phyloP scores from a whole-genome alignment of 805 yeast species.

The Candida wancherniae region DNA sequence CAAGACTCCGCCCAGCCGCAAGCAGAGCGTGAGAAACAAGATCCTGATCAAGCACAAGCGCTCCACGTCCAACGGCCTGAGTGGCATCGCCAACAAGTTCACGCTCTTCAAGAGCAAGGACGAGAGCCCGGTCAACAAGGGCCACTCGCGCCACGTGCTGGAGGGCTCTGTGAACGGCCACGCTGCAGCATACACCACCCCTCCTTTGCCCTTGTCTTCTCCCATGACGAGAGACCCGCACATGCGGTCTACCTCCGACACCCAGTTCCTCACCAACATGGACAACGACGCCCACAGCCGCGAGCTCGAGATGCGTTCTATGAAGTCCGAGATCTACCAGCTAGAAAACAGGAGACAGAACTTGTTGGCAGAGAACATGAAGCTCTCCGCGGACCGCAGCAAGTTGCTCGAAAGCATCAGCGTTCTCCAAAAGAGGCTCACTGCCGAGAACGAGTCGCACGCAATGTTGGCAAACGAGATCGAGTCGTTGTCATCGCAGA shows the following conservation, averaged over 20 bases:
- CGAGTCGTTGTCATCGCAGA: slow-evolving; percentile 44
- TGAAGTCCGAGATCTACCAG: slow-evolving; percentile 38
- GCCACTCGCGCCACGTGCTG: slow-evolving; percentile 37
- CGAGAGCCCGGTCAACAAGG: slow-evolving; percentile 15
- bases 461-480: slow-evolving; percentile 47
- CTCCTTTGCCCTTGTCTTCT: slow-evolving; percentile 38
- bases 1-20: slow-evolving; percentile 20
- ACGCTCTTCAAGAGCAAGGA: slow-evolving; percentile 30
- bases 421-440: slow-evolving; percentile 38
- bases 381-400: slow-evolving; percentile 25
- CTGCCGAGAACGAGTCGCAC: slow-evolving; percentile 38
- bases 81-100: slow-evolving; percentile 24
- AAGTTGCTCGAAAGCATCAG: slow-evolving; percentile 32
- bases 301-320: slow-evolving; percentile 36
- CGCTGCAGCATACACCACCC: slow-evolving; percentile 36
- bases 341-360: slow-evolving; percentile 24
- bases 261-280: slow-evolving; percentile 23
- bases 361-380: slow-evolving; percentile 23
- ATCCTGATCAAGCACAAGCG: slow-evolving; percentile 37
- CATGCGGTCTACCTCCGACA: slow-evolving; percentile 41
- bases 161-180: slow-evolving; percentile 35
- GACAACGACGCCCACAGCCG: slow-evolving; percentile 13
- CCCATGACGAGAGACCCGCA: slow-evolving; percentile 28
- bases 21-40: slow-evolving; percentile 28
- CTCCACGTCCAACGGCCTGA: slow-evolving; percentile 34